A percentile compares a stretch with the other conserved stretches of the same genome.
phyloP scores from a whole-genome alignment of 257 asterid species.

The Solanum sejunctum region DNA sequence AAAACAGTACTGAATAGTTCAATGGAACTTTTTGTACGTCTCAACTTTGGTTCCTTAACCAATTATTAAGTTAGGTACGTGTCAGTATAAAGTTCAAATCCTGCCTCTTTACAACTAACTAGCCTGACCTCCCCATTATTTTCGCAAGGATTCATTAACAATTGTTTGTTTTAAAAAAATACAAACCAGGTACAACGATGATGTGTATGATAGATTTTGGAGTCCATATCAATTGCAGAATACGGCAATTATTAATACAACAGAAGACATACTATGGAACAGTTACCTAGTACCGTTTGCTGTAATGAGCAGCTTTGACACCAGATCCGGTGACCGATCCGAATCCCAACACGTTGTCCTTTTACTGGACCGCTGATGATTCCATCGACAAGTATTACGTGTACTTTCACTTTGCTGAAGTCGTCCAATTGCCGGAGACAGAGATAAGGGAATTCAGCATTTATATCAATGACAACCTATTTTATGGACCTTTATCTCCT shows the following conservation, averaged over 20 bases:
- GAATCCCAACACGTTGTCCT: background rate
- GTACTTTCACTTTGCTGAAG: conserved; percentile 11
- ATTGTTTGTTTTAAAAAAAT: background rate
- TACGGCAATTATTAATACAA: background rate
- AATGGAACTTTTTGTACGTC: background rate
- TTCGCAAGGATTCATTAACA: background rate
- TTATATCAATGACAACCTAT: background rate
- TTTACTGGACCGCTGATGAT: background rate
- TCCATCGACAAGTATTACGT: background rate
- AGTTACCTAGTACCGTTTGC: background rate
- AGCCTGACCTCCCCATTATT: too few species aligned
- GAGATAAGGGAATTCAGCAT: conserved; percentile 1
- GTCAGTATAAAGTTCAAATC: too few species aligned
- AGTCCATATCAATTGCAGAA: background rate
- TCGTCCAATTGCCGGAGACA: background rate
- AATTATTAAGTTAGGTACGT: background rate
- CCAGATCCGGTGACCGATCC: background rate
- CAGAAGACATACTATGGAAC: background rate
- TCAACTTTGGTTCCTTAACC: background rate
- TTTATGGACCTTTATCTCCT: background rate
- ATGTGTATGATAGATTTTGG: conserved; percentile 16
- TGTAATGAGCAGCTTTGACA: conserved; percentile 2
- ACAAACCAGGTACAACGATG: conserved; percentile 8
- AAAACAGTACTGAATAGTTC: background rate
- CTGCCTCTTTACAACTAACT: too few species aligned